Evolutionary conservation across 176 grass and related monocot species (phyloP).

Genomic region (Oryza officinalis): DNA sequence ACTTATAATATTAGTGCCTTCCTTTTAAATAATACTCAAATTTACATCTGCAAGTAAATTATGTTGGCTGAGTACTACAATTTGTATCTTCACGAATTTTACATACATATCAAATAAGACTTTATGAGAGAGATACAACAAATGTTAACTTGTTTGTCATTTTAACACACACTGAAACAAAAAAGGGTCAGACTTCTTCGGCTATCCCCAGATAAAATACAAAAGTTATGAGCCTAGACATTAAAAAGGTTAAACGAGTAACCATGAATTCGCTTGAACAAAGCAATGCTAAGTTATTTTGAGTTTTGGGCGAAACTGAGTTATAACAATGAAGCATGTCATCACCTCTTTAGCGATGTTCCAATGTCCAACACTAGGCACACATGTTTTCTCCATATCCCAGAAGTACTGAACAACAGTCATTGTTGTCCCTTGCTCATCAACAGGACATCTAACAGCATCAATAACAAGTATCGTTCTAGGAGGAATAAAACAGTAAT

Average conservation of each 20-base stretch:
- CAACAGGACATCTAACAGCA: constrained; percentile 63
- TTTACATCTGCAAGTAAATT: no score
- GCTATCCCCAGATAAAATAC: background rate
- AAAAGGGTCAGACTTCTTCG: background rate
- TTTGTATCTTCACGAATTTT: no score
- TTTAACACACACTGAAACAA: background rate
- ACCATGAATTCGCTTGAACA: background rate
- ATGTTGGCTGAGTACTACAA: no score
- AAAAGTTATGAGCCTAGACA: background rate
- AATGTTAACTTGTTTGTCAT: background rate
- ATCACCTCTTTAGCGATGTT: constrained; percentile 71
- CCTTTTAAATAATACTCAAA: no score
- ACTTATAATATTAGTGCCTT: no score
- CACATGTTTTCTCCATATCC: constrained; percentile 64
- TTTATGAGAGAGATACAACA: no score
- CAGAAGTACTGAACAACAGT: constrained; percentile 70
- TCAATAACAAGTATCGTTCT: background rate
- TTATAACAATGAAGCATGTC: background rate
- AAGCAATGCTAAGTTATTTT: constrained; percentile 7
- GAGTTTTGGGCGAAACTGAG: background rate
- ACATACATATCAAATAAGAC: no score
- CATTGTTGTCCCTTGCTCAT: constrained; percentile 44
- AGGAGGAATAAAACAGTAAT: background rate
- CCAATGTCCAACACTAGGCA: constrained; percentile 72
- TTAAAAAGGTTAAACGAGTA: background rate